These are phyloP conservation scores for Cocos nucifera DNA, from an alignment of 176 grass and related monocot species.

Conservation along the genomic window DNA sequence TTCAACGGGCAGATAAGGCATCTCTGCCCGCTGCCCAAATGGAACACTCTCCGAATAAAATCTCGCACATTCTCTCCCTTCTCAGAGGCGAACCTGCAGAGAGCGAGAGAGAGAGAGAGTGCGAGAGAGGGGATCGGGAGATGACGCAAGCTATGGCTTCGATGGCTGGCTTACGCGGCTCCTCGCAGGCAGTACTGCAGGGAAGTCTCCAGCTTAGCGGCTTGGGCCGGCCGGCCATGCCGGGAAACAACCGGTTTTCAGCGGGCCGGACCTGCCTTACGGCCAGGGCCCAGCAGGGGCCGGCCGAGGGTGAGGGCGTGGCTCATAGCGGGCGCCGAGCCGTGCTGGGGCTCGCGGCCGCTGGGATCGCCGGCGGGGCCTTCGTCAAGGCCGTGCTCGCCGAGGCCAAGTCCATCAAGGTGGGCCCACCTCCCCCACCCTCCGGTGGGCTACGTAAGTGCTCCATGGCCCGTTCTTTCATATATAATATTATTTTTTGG, in stretches of 20 bases:
- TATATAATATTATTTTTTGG: too few relatives aligned
- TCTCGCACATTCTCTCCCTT: too few relatives aligned
- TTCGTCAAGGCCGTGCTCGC: constrained; percentile 51
- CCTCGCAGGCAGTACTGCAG: constrained; percentile 43
- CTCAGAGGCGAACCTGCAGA: too few relatives aligned
- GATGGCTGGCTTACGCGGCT: constrained; percentile 56
- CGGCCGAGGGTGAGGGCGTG: constrained; percentile 32
- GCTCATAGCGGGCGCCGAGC: constrained; percentile 46
- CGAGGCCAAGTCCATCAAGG: not conserved
- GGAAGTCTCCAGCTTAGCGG: constrained; percentile 22
- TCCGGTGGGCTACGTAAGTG: constrained; percentile 88
- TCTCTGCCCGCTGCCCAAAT: too few relatives aligned
- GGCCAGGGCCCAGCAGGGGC: constrained; percentile 35
- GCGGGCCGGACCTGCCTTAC: constrained; percentile 16
- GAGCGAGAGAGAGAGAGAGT: not conserved
- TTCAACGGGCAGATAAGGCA: too few relatives aligned
- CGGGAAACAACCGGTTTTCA: not conserved
- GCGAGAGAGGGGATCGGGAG: not conserved
- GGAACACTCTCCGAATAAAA: too few relatives aligned
- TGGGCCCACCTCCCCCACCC: constrained; percentile 7
- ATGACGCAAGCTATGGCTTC: constrained; percentile 97
- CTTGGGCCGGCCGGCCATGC: not conserved
- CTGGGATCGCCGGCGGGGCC: constrained; percentile 36
- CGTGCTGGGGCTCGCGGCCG: constrained; percentile 57
- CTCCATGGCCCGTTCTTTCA: not conserved